Percentiles rank a stretch among this genome's conserved stretches.
phyloP scores from a whole-genome alignment of 108 stramenopile genomes.

The Fistulifera pelliculosa region DNA sequence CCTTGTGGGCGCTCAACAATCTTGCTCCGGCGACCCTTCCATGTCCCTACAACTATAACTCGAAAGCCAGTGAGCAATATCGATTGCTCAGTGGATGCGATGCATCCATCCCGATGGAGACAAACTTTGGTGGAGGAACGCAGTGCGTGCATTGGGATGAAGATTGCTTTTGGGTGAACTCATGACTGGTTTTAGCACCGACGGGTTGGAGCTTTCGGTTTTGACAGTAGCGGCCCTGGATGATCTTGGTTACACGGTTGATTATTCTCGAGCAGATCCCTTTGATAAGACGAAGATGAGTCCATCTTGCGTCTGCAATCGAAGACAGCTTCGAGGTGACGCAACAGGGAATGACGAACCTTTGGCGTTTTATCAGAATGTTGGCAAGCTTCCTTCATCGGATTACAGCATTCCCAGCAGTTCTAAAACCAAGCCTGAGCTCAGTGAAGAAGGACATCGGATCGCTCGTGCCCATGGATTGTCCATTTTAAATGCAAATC shows the following conservation, averaged over 20 bases:
- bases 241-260: neutral
- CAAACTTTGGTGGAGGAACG: neutral
- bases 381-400: no score
- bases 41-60: conserved; percentile 1
- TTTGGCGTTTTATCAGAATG: no score
- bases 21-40: neutral
- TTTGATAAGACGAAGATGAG: neutral
- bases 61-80: neutral
- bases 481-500: no score
- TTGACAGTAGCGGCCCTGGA: neutral
- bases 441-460: no score
- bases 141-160: conserved; percentile 7
- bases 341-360: neutral
- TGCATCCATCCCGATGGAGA: neutral
- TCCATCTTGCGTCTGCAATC: neutral
- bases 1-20: neutral
- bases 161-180: neutral
- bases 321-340: neutral
- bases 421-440: no score
- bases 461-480: no score
- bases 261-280: neutral
- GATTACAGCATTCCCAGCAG: no score
- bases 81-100: conserved; percentile 1
- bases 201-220: neutral
- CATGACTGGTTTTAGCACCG: neutral